Percentiles rank a stretch among this genome's conserved stretches.
Evolutionary conservation across 495 filamentous ascomycete genomes (phyloP).

Genomic region (Penicillium fimorum): DNA sequence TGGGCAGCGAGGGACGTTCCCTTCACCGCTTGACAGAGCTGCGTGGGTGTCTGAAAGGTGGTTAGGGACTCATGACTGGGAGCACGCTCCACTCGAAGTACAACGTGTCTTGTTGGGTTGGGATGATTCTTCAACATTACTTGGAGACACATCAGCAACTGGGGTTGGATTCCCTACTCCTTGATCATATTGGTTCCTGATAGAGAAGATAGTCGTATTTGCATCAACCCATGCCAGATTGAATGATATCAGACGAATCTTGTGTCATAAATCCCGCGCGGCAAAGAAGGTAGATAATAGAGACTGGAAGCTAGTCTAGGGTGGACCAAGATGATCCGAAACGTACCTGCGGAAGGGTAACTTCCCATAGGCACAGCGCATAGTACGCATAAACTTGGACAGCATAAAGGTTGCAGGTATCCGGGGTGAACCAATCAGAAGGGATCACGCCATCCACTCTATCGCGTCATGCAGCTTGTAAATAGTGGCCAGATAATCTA

Average conservation of each 20-base stretch:
- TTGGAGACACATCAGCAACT: background rate
- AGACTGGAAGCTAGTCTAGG: slow-evolving; percentile 3
- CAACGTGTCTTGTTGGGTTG: slow-evolving; percentile 1
- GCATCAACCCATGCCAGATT: slow-evolving; percentile 1
- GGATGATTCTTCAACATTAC: background rate
- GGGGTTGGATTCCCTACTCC: background rate
- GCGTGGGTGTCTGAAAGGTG: slow-evolving; percentile 24
- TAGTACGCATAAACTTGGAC: slow-evolving; percentile 6
- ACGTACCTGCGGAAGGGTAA: slow-evolving; percentile 13
- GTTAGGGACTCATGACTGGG: slow-evolving; percentile 11
- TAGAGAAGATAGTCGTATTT: background rate
- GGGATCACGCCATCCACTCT: slow-evolving; percentile 33
- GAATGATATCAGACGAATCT: slow-evolving; percentile 2
- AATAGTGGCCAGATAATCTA: slow-evolving; percentile 31
- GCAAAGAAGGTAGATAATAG: slow-evolving; percentile 2
- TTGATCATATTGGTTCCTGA: slow-evolving; percentile 3
- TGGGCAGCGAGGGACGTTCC: slow-evolving; percentile 8
- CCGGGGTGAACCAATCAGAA: slow-evolving; percentile 25
- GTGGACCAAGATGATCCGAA: background rate
- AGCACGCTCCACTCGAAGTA: slow-evolving; percentile 12
- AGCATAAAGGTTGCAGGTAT: slow-evolving; percentile 25
- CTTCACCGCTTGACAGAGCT: slow-evolving; percentile 30
- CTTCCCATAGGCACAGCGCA: slow-evolving; percentile 2
- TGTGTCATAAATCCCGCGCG: slow-evolving; percentile 21
- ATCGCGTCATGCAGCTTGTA: slow-evolving; percentile 43